Conservation (phyloP, 2,329 filamentous ascomycete species). For the Calonectria ilicicola region DNA sequence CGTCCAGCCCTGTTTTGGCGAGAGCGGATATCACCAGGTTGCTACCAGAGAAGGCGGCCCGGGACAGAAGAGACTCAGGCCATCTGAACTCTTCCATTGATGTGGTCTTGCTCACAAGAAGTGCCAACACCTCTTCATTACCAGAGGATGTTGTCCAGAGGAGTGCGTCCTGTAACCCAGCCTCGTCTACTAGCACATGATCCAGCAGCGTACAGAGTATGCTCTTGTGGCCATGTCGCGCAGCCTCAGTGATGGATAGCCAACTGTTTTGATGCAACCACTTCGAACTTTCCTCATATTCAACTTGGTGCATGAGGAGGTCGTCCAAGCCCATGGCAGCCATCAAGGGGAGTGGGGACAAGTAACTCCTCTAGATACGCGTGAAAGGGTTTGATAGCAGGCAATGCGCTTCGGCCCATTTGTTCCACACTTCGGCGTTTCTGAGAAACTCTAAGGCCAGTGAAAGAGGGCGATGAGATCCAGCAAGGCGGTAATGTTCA, state of each 20-base stretch:
- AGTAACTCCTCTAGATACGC: neutral
- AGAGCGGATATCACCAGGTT: neutral
- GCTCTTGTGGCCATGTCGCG: neutral
- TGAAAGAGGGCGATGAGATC: neutral
- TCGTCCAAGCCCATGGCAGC: neutral
- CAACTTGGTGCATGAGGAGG: neutral
- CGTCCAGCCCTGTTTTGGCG: neutral
- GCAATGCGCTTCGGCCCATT: neutral
- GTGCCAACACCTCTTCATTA: neutral
- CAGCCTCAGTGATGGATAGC: neutral
- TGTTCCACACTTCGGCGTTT: neutral
- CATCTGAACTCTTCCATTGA: neutral
- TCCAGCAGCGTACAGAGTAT: neutral
- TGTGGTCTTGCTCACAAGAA: neutral
- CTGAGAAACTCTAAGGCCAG: neutral
- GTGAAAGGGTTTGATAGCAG: neutral
- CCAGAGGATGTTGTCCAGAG: neutral
- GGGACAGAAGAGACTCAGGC: neutral
- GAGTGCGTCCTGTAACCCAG: neutral
- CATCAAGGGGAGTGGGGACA: neutral
- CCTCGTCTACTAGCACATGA: neutral
- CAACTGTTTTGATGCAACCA: neutral
- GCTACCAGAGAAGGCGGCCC: neutral
- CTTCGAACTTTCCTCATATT: neutral
- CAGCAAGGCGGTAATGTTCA: neutral